Evolutionary conservation across 2,329 filamentous ascomycete genomes (phyloP).

Genomic region (Teratosphaeria zuluensis): DNA sequence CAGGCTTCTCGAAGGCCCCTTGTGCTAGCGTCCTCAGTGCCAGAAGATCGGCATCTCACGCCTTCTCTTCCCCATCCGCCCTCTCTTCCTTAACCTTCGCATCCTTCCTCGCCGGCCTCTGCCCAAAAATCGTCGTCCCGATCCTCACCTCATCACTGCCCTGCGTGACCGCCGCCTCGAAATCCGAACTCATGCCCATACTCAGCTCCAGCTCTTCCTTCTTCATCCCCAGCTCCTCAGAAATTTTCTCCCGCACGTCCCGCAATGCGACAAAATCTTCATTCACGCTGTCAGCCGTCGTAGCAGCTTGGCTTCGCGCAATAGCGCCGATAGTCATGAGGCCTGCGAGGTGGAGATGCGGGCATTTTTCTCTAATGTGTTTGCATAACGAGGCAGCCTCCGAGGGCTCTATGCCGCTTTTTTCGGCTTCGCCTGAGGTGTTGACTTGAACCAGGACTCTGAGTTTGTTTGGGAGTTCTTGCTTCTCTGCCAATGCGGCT

Average conservation of each 20-base stretch:
- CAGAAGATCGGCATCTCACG: no score
- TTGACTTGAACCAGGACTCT: slow-evolving; percentile 88
- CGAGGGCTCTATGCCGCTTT: slow-evolving; percentile 69
- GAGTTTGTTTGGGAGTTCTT: slow-evolving; percentile 36
- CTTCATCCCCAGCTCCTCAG: slow-evolving; percentile 47
- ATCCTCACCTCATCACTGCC: slow-evolving; percentile 86
- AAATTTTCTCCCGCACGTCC: slow-evolving; percentile 62
- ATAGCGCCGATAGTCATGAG: slow-evolving; percentile 98
- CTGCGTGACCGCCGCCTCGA: slow-evolving; percentile 72
- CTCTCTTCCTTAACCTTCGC: slow-evolving; percentile 49
- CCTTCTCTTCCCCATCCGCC: neutral
- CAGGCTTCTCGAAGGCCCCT: no score
- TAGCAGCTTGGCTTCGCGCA: slow-evolving; percentile 66
- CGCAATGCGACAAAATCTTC: slow-evolving; percentile 71
- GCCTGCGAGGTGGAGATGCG: slow-evolving; percentile 64
- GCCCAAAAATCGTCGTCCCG: slow-evolving; percentile 88
- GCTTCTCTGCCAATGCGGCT: slow-evolving; percentile 42
- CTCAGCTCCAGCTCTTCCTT: slow-evolving; percentile 67
- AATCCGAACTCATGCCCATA: slow-evolving; percentile 98
- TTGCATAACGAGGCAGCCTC: slow-evolving; percentile 52
- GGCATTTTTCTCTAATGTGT: slow-evolving; percentile 60
- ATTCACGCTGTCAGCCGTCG: slow-evolving; percentile 56
- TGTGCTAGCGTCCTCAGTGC: no score
- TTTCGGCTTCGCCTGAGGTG: slow-evolving; percentile 77
- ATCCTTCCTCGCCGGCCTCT: slow-evolving; percentile 68